Percentiles rank a stretch among this genome's conserved stretches.
Evolutionary conservation across 129 eudicot species (phyloP).

Genomic region (Tagetes patula): DNA sequence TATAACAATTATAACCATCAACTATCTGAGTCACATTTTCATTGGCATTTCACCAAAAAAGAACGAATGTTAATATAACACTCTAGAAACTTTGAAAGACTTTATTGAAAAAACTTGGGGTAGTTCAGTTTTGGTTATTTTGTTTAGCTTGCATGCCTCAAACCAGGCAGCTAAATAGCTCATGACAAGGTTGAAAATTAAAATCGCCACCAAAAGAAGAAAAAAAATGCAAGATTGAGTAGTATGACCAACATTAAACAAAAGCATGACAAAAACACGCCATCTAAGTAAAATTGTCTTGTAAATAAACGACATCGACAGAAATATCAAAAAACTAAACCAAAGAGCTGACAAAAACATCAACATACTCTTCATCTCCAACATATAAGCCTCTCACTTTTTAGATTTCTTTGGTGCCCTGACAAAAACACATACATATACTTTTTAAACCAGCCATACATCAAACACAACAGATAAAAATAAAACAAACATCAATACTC

Average conservation of each 20-base stretch:
- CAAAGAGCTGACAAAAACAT: constrained; percentile 12
- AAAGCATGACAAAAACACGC: constrained; percentile 19
- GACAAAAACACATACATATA: neutral
- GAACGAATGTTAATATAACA: too few relatives aligned
- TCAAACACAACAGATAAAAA: neutral
- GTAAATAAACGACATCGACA: neutral
- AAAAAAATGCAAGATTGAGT: constrained; percentile 6
- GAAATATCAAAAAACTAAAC: constrained; percentile 44
- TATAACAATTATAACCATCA: too few relatives aligned
- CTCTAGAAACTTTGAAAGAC: too few relatives aligned
- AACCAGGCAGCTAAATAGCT: too few relatives aligned
- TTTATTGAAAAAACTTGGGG: too few relatives aligned
- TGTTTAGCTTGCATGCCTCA: too few relatives aligned
- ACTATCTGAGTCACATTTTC: too few relatives aligned
- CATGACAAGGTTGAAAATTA: neutral
- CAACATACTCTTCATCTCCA: constrained; percentile 11
- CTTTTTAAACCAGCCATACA: neutral
- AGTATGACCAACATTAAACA: constrained; percentile 26
- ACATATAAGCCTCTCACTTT: constrained; percentile 56
- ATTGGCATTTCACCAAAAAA: too few relatives aligned
- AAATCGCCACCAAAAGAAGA: neutral
- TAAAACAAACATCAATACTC: constrained; percentile 12
- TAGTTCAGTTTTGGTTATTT: too few relatives aligned
- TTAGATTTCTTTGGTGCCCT: constrained; percentile 74
- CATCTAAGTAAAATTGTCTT: constrained; percentile 30